A percentile compares a stretch with the other conserved stretches of the same genome.
Evolutionary conservation across 768 basidiomycete species (phyloP).

Genomic region (Boletus vermiculosoides): DNA sequence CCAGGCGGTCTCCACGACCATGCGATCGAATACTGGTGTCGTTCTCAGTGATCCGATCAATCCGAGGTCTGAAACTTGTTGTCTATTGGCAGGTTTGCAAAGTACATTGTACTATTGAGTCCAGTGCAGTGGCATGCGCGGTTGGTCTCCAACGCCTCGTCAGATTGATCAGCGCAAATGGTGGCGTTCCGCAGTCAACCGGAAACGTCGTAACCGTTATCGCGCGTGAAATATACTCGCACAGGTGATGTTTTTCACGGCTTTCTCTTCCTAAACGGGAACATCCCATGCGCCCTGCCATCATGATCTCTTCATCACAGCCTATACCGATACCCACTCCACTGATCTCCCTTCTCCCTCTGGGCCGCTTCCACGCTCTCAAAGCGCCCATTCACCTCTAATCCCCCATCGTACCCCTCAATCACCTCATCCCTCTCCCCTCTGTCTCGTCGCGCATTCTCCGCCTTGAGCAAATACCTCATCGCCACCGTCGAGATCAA

Average conservation of each 20-base stretch:
- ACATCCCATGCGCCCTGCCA: no score
- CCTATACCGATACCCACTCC: conserved; percentile 75
- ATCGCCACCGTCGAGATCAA: conserved; percentile 45
- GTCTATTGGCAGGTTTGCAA: no score
- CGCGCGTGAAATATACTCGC: no score
- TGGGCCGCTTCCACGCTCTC: conserved; percentile 62
- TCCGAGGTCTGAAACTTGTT: no score
- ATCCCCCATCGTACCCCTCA: conserved; percentile 31
- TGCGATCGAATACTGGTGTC: no score
- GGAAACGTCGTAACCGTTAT: neutral
- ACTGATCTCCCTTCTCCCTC: conserved; percentile 66
- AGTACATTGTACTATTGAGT: neutral
- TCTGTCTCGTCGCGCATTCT: conserved; percentile 64
- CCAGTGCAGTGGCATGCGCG: no score
- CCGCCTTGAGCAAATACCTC: conserved; percentile 46
- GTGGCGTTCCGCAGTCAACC: neutral
- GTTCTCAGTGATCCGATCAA: no score
- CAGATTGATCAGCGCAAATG: neutral
- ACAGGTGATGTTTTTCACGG: no score
- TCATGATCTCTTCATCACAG: conserved; percentile 35
- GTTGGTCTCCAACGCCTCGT: neutral
- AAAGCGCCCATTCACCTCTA: conserved; percentile 56
- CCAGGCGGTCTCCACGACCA: no score
- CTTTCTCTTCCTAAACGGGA: neutral
- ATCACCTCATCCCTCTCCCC: conserved; percentile 73